phyloP scores from a whole-genome alignment of 2,329 filamentous ascomycete species.

The Penicillium decumbens region DNA sequence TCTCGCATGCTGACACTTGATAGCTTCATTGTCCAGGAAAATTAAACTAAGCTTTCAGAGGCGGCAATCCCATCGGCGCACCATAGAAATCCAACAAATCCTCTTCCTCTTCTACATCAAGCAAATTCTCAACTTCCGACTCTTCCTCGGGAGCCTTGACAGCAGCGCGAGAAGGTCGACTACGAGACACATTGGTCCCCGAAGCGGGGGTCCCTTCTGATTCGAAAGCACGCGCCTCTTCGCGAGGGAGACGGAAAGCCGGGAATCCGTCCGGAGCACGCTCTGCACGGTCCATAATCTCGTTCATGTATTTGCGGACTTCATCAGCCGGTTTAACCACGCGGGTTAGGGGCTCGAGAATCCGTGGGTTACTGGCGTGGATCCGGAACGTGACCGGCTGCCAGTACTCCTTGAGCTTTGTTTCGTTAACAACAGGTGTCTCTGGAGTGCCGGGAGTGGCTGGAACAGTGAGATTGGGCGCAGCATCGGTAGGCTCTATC shows the following conservation, averaged over 20 bases:
- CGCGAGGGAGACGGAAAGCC: conserved; percentile 52
- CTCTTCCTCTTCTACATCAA: conserved; percentile 25
- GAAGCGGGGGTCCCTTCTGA: conserved; percentile 24
- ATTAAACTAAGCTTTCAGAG: conserved; percentile 20
- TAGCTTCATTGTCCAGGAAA: not conserved
- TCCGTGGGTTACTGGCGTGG: conserved; percentile 48
- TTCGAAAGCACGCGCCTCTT: conserved; percentile 30
- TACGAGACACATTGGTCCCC: conserved; percentile 11
- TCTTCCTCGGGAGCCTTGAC: conserved; percentile 26
- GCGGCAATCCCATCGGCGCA: conserved; percentile 34
- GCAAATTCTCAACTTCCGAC: conserved; percentile 23
- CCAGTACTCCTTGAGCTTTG: conserved; percentile 45
- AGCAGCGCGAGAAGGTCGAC: conserved; percentile 20
- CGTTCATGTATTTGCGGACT: conserved; percentile 53
- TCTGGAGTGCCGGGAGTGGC: conserved; percentile 9
- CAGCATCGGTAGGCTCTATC: conserved; percentile 11
- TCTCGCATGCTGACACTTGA: no score
- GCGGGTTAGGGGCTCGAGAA: conserved; percentile 52
- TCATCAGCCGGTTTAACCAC: conserved; percentile 53
- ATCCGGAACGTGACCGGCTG: conserved; percentile 56
- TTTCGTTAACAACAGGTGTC: conserved; percentile 12
- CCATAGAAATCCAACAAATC: conserved; percentile 41
- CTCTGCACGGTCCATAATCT: conserved; percentile 54
- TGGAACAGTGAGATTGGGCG: conserved; percentile 3
- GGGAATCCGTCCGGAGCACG: conserved; percentile 54